A percentile compares a stretch with the other conserved stretches of the same genome.
Conservation (phyloP, 352 stramenopile genomes). For the Globisporangium barbulae region DNA sequence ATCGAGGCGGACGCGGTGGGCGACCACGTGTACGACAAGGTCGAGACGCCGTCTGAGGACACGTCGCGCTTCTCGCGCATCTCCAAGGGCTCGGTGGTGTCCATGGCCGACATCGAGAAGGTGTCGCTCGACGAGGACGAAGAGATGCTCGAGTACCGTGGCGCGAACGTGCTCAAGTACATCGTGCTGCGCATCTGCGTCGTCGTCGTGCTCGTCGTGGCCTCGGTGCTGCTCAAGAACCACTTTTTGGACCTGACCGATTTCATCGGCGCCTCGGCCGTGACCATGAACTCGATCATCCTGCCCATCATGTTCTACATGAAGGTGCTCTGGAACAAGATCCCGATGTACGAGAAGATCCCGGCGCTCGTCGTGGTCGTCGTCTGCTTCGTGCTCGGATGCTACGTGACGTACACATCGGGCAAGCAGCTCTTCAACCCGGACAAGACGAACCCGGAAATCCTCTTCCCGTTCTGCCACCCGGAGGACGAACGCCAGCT, state of each 20-base stretch:
- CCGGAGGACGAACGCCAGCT: slow-evolving; percentile 12
- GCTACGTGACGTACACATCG: slow-evolving; percentile 25
- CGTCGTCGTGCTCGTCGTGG: slow-evolving; percentile 17
- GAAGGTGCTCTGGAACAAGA: slow-evolving; percentile 22
- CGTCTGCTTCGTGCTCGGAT: slow-evolving; percentile 21
- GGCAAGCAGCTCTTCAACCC: slow-evolving; percentile 25
- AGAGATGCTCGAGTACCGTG: slow-evolving; percentile 10
- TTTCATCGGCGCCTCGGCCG: slow-evolving; percentile 26
- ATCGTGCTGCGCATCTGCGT: slow-evolving; percentile 20
- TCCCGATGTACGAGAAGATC: slow-evolving; percentile 22
- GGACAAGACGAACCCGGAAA: slow-evolving; percentile 8
- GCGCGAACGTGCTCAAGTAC: slow-evolving; percentile 18
- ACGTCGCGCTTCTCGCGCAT: not conserved
- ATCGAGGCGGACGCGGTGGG: not conserved
- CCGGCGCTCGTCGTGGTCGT: slow-evolving; percentile 16
- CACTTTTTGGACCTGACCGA: slow-evolving; percentile 24
- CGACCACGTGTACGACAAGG: not conserved
- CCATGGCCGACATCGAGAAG: slow-evolving; percentile 10
- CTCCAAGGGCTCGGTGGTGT: slow-evolving; percentile 15
- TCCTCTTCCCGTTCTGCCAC: slow-evolving; percentile 19
- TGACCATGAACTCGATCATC: slow-evolving; percentile 25
- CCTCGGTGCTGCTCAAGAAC: slow-evolving; percentile 19
- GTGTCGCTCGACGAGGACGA: slow-evolving; percentile 6
- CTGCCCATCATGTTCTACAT: slow-evolving; percentile 26
- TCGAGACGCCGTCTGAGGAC: not conserved